These are phyloP conservation scores for Talaromyces sp. DNA, from an alignment of 2,329 filamentous ascomycete genomes.

Conservation along the genomic window DNA sequence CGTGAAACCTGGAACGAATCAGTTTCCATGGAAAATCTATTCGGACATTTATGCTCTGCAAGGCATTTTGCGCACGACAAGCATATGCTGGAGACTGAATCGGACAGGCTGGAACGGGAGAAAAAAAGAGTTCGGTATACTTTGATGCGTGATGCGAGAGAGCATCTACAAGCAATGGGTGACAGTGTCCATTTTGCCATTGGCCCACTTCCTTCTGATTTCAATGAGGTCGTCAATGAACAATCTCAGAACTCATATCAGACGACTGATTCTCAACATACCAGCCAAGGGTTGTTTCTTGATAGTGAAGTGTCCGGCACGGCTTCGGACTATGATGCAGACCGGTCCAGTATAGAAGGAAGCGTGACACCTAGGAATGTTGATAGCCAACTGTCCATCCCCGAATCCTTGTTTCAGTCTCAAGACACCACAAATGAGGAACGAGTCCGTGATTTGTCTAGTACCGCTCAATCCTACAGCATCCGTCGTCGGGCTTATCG, in stretches of 20 bases:
- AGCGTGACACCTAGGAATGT: background rate
- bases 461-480: background rate
- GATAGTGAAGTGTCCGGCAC: background rate
- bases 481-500: conserved; percentile 27
- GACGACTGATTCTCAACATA: background rate
- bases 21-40: conserved; percentile 63
- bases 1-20: conserved; percentile 57
- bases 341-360: background rate
- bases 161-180: conserved; percentile 9
- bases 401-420: conserved; percentile 2
- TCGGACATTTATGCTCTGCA: conserved; percentile 63
- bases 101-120: conserved; percentile 15
- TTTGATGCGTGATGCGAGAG: conserved; percentile 9
- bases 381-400: conserved; percentile 3
- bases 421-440: background rate
- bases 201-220: conserved; percentile 8
- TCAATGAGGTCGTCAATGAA: conserved; percentile 1
- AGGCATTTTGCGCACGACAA: conserved; percentile 60
- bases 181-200: conserved; percentile 9
- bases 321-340: background rate
- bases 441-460: background rate
- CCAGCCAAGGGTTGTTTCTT: background rate
- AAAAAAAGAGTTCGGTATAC: conserved; percentile 6
- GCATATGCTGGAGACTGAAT: conserved; percentile 46
- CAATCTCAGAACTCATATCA: conserved; percentile 3